Percentiles rank a stretch among this genome's conserved stretches.
Conservation (phyloP, 768 basidiomycete genomes). For the Clitopilus hobsonii region DNA sequence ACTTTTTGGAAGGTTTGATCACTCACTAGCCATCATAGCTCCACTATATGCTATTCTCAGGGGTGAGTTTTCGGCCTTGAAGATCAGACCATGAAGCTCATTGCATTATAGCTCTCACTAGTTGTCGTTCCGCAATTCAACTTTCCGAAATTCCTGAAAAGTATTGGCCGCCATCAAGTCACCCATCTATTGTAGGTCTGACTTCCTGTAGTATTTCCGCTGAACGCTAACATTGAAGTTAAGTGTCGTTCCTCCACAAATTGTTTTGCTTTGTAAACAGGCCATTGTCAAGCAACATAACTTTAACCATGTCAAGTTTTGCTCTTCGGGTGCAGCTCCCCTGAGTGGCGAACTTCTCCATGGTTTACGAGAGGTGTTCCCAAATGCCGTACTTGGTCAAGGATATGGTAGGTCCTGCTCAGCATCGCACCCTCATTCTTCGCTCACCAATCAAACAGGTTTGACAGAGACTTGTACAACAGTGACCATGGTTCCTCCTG, state of each 20-base stretch:
- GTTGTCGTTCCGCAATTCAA: conserved; percentile 66
- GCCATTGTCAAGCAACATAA: conserved; percentile 46
- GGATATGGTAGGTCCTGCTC: conserved; percentile 43
- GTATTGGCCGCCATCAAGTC: conserved; percentile 48
- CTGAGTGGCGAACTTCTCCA: conserved; percentile 51
- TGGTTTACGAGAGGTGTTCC: conserved; percentile 39
- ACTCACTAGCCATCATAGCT: conserved; percentile 25
- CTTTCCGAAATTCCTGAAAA: conserved; percentile 49
- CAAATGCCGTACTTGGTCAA: conserved; percentile 60
- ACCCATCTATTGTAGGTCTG: conserved; percentile 50
- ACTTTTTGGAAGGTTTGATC: no score
- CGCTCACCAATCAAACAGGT: conserved; percentile 28
- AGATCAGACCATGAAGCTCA: not conserved
- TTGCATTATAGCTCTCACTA: conserved; percentile 37
- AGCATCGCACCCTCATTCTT: not conserved
- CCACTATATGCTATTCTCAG: conserved; percentile 49
- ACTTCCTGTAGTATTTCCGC: no score
- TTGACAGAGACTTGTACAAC: conserved; percentile 62
- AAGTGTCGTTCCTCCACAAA: conserved; percentile 63
- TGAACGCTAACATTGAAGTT: not conserved
- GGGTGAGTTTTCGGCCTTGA: conserved; percentile 30
- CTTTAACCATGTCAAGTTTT: conserved; percentile 46
- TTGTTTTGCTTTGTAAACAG: conserved; percentile 66
- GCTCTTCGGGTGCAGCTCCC: conserved; percentile 61
- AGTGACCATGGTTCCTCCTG: conserved; percentile 39